Evolutionary conservation across 345 rosid genomes (phyloP).

Genomic region (Eucalyptus curtisii): DNA sequence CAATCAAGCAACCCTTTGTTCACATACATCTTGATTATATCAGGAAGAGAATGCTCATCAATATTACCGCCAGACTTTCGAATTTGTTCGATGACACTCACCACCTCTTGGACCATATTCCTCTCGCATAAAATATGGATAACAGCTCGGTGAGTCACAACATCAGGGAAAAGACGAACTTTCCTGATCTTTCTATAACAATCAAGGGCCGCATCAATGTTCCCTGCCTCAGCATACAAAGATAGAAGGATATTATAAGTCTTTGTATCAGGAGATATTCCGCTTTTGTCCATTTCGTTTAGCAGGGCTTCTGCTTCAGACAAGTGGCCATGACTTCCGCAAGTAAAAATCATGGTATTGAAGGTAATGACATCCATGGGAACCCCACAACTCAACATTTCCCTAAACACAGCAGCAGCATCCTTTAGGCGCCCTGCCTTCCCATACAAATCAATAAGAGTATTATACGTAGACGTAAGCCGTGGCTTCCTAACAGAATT

Average conservation of each 20-base stretch:
- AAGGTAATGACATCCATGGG: constrained; percentile 65
- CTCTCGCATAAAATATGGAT: constrained; percentile 57
- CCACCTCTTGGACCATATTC: constrained; percentile 61
- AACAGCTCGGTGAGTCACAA: constrained; percentile 59
- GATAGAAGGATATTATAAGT: constrained; percentile 73
- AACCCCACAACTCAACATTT: constrained; percentile 75
- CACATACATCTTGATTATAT: constrained; percentile 59
- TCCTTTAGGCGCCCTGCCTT: constrained; percentile 78
- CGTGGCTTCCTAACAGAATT: constrained; percentile 37
- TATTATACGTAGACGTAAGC: constrained; percentile 64
- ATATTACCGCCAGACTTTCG: constrained; percentile 24
- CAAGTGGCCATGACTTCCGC: constrained; percentile 67
- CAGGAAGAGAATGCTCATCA: constrained; percentile 78
- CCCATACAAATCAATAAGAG: constrained; percentile 85
- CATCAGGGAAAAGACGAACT: constrained; percentile 71
- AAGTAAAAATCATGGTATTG: constrained; percentile 80
- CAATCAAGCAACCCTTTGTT: constrained; percentile 29
- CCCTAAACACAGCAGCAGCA: constrained; percentile 66
- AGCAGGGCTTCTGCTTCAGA: constrained; percentile 76
- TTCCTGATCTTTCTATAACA: constrained; percentile 59
- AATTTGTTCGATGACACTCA: constrained; percentile 54
- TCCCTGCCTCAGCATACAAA: constrained; percentile 58
- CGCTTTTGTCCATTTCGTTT: constrained; percentile 61
- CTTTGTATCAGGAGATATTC: constrained; percentile 62
- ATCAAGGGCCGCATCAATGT: constrained; percentile 49